phyloP scores from a whole-genome alignment of 164 flowering plant genomes.

The Cinnamomum chago region DNA sequence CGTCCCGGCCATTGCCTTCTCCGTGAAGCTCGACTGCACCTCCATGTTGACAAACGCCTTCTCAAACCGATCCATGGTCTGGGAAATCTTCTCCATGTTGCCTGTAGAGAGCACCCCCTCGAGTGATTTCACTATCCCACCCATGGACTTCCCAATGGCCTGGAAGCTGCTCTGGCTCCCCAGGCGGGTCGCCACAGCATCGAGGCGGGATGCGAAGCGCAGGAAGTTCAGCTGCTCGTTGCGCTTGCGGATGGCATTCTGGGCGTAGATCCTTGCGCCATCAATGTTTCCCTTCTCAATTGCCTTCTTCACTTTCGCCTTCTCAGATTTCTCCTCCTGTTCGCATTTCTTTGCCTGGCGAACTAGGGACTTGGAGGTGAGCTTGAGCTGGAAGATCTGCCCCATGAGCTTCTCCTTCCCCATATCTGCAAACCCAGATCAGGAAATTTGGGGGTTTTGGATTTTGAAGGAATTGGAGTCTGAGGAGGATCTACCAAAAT shows the following conservation, averaged over 20 bases:
- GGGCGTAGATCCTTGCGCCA: conserved; percentile 25
- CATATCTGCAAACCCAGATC: conserved; percentile 5
- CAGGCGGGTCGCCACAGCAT: conserved; percentile 20
- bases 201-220: conserved; percentile 24
- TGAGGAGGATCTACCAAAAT: neutral
- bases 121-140: conserved; percentile 20
- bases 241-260: conserved; percentile 24
- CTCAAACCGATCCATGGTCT: conserved; percentile 26
- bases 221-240: conserved; percentile 25
- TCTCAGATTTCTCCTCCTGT: conserved; percentile 24
- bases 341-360: conserved; percentile 27
- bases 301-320: conserved; percentile 26
- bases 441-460: neutral
- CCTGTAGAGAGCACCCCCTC: conserved; percentile 16
- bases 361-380: conserved; percentile 21
- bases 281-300: conserved; percentile 28
- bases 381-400: conserved; percentile 24
- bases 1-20: conserved; percentile 25
- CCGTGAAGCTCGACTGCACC: conserved; percentile 24
- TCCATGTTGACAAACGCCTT: conserved; percentile 27
- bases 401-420: conserved; percentile 28
- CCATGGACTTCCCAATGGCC: conserved; percentile 16
- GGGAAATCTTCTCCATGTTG: conserved; percentile 25
- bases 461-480: neutral
- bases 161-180: conserved; percentile 20